A percentile compares a stretch with the other conserved stretches of the same genome.
Evolutionary conservation across 2,329 filamentous ascomycete species (phyloP).

Genomic region (Clarireedia monteithiana): DNA sequence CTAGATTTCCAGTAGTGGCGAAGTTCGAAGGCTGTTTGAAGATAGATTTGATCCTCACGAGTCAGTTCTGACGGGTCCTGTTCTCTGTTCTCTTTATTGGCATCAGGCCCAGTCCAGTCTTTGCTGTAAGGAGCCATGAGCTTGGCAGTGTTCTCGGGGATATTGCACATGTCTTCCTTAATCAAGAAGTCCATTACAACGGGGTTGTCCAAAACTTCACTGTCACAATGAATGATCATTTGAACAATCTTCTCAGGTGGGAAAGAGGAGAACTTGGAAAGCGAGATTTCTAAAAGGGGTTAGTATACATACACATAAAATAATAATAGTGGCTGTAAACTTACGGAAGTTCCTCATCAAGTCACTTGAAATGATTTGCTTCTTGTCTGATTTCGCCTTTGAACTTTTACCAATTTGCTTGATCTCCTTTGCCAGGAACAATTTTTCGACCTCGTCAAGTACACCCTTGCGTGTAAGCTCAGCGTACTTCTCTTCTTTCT

Average conservation of each 20-base stretch:
- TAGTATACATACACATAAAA: conserved; percentile 7
- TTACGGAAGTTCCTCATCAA: conserved; percentile 77
- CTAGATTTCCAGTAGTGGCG: conserved; percentile 98
- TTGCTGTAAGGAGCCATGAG: conserved; percentile 91
- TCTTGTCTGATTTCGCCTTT: conserved; percentile 81
- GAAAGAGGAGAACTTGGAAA: conserved; percentile 85
- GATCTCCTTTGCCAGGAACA: conserved; percentile 96
- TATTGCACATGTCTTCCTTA: conserved; percentile 84
- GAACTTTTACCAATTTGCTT: conserved; percentile 68
- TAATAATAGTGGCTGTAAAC: conserved; percentile 21
- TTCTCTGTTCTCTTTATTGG: conserved; percentile 69
- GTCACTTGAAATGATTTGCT: conserved; percentile 89
- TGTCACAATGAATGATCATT: conserved; percentile 94
- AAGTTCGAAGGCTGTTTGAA: conserved; percentile 87
- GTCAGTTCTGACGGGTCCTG: conserved; percentile 83
- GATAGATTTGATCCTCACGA: conserved; percentile 88
- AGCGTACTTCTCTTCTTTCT: conserved; percentile 90
- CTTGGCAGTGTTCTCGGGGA: conserved; percentile 85
- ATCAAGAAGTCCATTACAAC: conserved; percentile 97
- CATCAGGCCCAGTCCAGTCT: conserved; percentile 89
- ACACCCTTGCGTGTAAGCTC: conserved; percentile 93
- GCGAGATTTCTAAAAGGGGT: conserved; percentile 59
- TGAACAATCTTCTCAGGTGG: conserved; percentile 78
- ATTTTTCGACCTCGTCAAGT: conserved; percentile 91
- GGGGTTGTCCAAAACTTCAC: conserved; percentile 75